Evolutionary conservation across 768 basidiomycete genomes (phyloP).

Genomic region (Naematelia encephala): DNA sequence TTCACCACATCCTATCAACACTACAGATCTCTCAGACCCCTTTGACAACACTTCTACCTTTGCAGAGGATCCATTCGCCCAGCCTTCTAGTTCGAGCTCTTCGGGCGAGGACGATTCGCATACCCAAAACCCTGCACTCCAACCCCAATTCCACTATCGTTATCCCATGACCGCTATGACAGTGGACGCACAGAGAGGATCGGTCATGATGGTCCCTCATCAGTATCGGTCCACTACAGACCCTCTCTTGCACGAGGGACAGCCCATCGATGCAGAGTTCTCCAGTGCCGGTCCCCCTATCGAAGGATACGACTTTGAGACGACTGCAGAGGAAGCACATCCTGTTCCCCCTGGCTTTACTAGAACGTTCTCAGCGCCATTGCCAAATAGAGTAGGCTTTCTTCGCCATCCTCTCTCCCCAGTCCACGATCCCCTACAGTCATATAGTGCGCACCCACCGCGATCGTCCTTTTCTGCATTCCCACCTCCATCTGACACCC

Average conservation of each 20-base stretch:
- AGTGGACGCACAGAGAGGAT: constrained; percentile 1
- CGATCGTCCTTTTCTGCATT: constrained; percentile 9
- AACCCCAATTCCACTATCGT: neutral
- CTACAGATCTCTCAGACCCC: constrained; percentile 13
- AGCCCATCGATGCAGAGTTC: constrained; percentile 23
- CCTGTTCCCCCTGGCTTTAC: constrained; percentile 59
- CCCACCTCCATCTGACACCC: constrained; percentile 1
- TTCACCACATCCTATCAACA: constrained; percentile 10
- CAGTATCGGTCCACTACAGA: constrained; percentile 14
- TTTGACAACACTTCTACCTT: constrained; percentile 21
- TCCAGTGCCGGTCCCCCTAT: constrained; percentile 8
- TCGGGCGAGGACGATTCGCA: constrained; percentile 19
- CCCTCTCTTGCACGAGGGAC: constrained; percentile 15
- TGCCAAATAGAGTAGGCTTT: constrained; percentile 72
- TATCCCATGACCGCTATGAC: neutral
- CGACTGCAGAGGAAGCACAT: neutral
- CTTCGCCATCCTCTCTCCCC: constrained; percentile 62
- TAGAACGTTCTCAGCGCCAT: constrained; percentile 73
- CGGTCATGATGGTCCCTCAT: constrained; percentile 11
- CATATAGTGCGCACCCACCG: constrained; percentile 14
- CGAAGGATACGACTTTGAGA: constrained; percentile 12
- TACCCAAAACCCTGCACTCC: neutral
- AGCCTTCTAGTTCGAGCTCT: constrained; percentile 2
- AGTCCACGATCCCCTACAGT: constrained; percentile 8
- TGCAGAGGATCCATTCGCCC: constrained; percentile 22